Conservation (phyloP, 2,329 filamentous ascomycete genomes). For the Plenodomus tracheiphilus region DNA sequence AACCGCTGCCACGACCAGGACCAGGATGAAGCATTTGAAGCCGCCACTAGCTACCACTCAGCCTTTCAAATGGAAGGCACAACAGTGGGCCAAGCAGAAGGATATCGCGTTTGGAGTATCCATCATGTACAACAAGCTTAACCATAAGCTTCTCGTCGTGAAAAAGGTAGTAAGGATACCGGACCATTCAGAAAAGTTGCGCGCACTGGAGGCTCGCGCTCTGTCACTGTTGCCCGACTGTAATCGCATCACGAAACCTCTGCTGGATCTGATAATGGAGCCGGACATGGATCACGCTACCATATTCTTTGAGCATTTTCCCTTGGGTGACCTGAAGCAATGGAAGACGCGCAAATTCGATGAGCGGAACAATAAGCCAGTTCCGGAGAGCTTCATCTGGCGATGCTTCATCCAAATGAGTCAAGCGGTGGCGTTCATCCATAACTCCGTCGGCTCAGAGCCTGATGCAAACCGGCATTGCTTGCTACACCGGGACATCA, state of each 20-base stretch:
- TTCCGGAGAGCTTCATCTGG: slow-evolving; percentile 35
- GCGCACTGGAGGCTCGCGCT: slow-evolving; percentile 15
- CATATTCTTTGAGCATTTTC: slow-evolving; percentile 24
- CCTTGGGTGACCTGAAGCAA: slow-evolving; percentile 22
- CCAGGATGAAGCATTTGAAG: not conserved
- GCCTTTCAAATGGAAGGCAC: slow-evolving; percentile 9
- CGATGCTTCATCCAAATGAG: slow-evolving; percentile 32
- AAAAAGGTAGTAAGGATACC: slow-evolving; percentile 18
- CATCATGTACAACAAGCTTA: slow-evolving; percentile 7
- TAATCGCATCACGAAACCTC: slow-evolving; percentile 23
- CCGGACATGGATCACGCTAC: slow-evolving; percentile 12
- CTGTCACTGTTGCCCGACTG: slow-evolving; percentile 18
- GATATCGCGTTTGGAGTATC: slow-evolving; percentile 5
- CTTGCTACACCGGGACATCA: slow-evolving; percentile 31
- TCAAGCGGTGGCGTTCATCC: slow-evolving; percentile 33
- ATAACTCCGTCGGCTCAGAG: slow-evolving; percentile 16
- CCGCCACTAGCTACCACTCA: not conserved
- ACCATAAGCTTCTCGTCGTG: slow-evolving; percentile 14
- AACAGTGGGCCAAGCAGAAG: slow-evolving; percentile 9
- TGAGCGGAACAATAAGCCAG: slow-evolving; percentile 13
- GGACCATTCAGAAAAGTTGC: slow-evolving; percentile 1
- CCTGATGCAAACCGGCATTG: not conserved
- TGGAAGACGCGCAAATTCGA: slow-evolving; percentile 24
- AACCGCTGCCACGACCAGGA: not conserved
- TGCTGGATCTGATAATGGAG: slow-evolving; percentile 8